phyloP scores from a whole-genome alignment of 768 basidiomycete genomes.

The Cyclocybe cylindracea region DNA sequence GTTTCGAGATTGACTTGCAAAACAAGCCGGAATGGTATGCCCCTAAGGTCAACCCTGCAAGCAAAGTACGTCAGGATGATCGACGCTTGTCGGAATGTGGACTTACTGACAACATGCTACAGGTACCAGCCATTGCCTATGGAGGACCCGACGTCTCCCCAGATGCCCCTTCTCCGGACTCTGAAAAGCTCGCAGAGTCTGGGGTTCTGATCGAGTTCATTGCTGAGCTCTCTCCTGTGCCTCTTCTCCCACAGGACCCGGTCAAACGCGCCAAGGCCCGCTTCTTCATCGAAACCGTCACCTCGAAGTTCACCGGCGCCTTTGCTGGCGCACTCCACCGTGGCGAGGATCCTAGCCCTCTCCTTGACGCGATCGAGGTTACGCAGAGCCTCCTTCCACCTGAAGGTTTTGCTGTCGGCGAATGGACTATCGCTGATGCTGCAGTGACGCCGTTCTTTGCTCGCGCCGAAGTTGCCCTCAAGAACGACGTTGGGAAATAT shows the following conservation, averaged over 20 bases:
- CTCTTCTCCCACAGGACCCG: conserved; percentile 57
- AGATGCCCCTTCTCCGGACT: conserved; percentile 59
- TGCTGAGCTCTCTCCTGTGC: conserved; percentile 52
- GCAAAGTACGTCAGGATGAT: conserved; percentile 46
- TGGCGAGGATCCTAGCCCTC: conserved; percentile 40
- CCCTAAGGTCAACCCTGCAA: conserved; percentile 62
- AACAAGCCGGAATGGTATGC: conserved; percentile 76
- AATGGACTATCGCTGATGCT: conserved; percentile 66
- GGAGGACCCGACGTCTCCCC: conserved; percentile 60
- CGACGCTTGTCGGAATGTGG: not conserved
- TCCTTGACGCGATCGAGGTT: conserved; percentile 44
- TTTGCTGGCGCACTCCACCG: conserved; percentile 36
- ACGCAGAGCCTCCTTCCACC: conserved; percentile 52
- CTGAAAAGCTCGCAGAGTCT: conserved; percentile 64
- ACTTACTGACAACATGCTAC: not conserved
- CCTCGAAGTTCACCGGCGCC: conserved; percentile 43
- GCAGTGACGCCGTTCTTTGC: conserved; percentile 62
- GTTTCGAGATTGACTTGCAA: conserved; percentile 57
- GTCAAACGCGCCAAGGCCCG: conserved; percentile 58
- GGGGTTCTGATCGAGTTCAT: conserved; percentile 68
- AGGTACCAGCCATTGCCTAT: conserved; percentile 63
- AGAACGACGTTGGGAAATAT: conserved; percentile 55
- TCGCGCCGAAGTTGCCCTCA: conserved; percentile 43
- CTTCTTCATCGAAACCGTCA: conserved; percentile 61
- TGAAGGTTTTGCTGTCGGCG: conserved; percentile 45